Evolutionary conservation across 805 yeast species (phyloP).

Genomic region (Ogataea chonburiensis): DNA sequence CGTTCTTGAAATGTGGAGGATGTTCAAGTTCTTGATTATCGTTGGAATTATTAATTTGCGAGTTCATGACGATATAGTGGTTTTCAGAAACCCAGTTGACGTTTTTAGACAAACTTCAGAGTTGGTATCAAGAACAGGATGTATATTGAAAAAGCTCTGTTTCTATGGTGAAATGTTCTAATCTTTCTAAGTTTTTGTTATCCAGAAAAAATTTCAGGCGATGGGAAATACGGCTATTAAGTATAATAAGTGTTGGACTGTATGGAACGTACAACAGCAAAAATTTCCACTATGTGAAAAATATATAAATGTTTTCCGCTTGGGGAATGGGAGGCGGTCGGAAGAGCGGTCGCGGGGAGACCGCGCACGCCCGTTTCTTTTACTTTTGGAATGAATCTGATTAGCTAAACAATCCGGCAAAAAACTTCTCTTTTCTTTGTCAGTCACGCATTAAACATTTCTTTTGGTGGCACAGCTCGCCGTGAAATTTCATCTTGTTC

Average conservation of each 20-base stretch:
- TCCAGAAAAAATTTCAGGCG: slow-evolving; percentile 13
- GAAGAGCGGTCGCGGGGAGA: no score
- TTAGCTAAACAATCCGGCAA: slow-evolving; percentile 2
- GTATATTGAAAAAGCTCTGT: slow-evolving; percentile 2
- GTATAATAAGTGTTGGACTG: slow-evolving; percentile 1
- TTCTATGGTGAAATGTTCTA: slow-evolving; percentile 6
- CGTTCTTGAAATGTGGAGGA: slow-evolving; percentile 35
- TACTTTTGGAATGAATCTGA: slow-evolving; percentile 1
- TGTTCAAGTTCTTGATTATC: slow-evolving; percentile 36
- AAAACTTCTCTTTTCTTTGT: neutral
- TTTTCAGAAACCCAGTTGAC: neutral
- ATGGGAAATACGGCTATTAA: slow-evolving; percentile 9
- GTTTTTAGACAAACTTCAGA: slow-evolving; percentile 1
- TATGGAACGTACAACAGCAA: slow-evolving; percentile 4
- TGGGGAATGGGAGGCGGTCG: slow-evolving; percentile 6
- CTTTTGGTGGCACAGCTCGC: slow-evolving; percentile 1
- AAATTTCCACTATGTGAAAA: slow-evolving; percentile 5
- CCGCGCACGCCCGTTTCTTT: slow-evolving; percentile 11
- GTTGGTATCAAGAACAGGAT: neutral
- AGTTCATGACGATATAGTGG: slow-evolving; percentile 32
- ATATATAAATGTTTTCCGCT: slow-evolving; percentile 1
- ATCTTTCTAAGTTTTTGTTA: slow-evolving; percentile 4
- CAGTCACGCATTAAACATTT: slow-evolving; percentile 4
- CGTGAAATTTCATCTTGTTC: neutral
- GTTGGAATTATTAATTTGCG: slow-evolving; percentile 39